Conservation (phyloP, 2,329 filamentous ascomycete species). For the Trichoderma semiorbis region DNA sequence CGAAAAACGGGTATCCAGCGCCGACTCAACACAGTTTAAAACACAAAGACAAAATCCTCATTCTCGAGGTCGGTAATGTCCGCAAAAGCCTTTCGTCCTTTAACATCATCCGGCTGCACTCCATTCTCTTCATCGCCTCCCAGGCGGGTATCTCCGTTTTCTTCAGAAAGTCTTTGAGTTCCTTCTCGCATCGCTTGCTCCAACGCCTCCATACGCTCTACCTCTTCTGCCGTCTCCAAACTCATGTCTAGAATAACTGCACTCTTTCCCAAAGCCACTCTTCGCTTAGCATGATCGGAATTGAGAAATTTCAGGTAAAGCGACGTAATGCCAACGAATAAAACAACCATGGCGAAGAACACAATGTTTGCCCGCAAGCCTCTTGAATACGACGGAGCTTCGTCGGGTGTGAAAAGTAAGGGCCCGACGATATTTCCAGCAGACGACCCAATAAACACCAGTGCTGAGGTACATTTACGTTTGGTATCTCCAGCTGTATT, state of each 20-base stretch:
- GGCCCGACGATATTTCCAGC: constrained; percentile 66
- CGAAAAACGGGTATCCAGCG: neutral
- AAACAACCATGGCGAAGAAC: constrained; percentile 58
- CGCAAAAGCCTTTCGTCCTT: constrained; percentile 30
- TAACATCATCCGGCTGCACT: constrained; percentile 13
- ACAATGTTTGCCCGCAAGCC: constrained; percentile 59
- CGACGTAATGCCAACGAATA: constrained; percentile 43
- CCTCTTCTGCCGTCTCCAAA: constrained; percentile 49
- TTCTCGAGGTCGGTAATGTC: constrained; percentile 60
- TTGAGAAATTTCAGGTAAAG: constrained; percentile 53
- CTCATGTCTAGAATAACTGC: constrained; percentile 57
- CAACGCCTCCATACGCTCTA: constrained; percentile 34
- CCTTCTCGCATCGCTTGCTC: constrained; percentile 24
- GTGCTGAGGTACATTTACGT: constrained; percentile 61
- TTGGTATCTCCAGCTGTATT: constrained; percentile 69
- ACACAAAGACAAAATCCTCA: constrained; percentile 62
- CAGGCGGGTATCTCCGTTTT: constrained; percentile 11
- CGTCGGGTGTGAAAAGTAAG: constrained; percentile 57
- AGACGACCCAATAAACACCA: constrained; percentile 63
- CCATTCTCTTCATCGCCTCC: constrained; percentile 21
- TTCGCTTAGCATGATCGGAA: constrained; percentile 48
- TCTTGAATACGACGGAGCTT: constrained; percentile 38
- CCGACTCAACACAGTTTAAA: constrained; percentile 21
- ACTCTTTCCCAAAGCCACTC: constrained; percentile 58
- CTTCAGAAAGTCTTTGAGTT: constrained; percentile 7